Percentiles rank a stretch among this genome's conserved stretches.
Evolutionary conservation across 148 eudicot genomes (phyloP).

Genomic region (Nepenthes gracilis): DNA sequence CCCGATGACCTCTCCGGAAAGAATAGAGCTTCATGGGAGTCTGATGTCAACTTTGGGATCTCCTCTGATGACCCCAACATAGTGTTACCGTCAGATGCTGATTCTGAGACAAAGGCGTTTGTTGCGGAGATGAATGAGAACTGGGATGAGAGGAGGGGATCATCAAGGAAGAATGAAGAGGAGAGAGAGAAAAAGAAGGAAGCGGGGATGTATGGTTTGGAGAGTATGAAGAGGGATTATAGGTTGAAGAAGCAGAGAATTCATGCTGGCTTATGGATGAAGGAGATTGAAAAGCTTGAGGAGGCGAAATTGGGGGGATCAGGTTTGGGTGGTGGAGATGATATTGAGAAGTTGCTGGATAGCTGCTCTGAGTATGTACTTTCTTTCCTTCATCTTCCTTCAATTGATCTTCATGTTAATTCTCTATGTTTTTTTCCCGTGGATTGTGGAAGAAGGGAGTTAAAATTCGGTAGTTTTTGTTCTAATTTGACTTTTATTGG

Average conservation of each 20-base stretch:
- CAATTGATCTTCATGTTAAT: background rate
- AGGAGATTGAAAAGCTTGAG: constrained; percentile 72
- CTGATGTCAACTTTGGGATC: constrained; percentile 35
- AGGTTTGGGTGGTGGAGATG: constrained; percentile 28
- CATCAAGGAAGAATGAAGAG: background rate
- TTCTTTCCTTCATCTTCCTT: background rate
- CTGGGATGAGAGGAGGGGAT: constrained; percentile 56
- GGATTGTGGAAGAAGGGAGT: background rate
- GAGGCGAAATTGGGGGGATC: constrained; percentile 58
- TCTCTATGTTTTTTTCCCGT: background rate
- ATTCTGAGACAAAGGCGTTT: constrained; percentile 73
- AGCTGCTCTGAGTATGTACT: constrained; percentile 70
- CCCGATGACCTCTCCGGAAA: constrained; percentile 52
- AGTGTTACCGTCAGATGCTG: constrained; percentile 21
- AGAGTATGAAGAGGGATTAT: constrained; percentile 74
- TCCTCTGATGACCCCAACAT: constrained; percentile 1
- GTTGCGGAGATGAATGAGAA: constrained; percentile 85
- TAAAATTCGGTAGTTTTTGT: no score
- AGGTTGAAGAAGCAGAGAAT: constrained; percentile 83
- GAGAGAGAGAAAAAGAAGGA: constrained; percentile 6
- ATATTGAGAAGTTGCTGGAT: constrained; percentile 70
- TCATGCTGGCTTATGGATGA: constrained; percentile 80
- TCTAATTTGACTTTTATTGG: no score
- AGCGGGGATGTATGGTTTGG: constrained; percentile 43
- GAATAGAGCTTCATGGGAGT: constrained; percentile 53